phyloP scores from a whole-genome alignment of 345 rosid species.

The Eucalyptus lansdowneana region DNA sequence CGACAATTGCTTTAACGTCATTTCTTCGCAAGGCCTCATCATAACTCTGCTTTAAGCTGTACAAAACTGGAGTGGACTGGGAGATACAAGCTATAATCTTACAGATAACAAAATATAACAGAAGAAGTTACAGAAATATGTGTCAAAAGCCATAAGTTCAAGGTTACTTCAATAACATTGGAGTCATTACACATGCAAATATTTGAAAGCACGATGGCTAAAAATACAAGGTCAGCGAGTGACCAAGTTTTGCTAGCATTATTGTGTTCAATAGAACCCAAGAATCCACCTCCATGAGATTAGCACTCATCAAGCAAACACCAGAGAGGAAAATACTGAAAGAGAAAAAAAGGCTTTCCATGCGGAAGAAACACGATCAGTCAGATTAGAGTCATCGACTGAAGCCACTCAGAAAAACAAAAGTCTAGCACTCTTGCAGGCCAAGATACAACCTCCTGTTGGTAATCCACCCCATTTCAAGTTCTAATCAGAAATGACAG shows the following conservation, averaged over 20 bases:
- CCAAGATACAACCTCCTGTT: background rate
- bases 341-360: background rate
- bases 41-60: constrained; percentile 62
- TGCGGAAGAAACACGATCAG: background rate
- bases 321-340: background rate
- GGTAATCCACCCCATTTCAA: background rate
- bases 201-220: background rate
- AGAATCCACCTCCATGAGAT: background rate
- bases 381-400: background rate
- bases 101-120: background rate
- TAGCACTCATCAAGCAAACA: background rate
- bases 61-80: constrained; percentile 35
- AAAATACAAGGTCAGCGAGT: background rate
- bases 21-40: constrained; percentile 67
- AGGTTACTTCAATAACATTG: background rate
- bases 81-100: background rate
- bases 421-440: background rate
- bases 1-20: constrained; percentile 91
- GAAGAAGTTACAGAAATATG: background rate
- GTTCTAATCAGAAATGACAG: background rate
- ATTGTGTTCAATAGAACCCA: background rate
- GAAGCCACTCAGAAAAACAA: background rate
- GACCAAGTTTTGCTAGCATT: background rate
- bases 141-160: background rate
- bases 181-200: background rate